Evolutionary conservation across 116 monocot species (phyloP).

Genomic region (Cymodocea nodosa): DNA sequence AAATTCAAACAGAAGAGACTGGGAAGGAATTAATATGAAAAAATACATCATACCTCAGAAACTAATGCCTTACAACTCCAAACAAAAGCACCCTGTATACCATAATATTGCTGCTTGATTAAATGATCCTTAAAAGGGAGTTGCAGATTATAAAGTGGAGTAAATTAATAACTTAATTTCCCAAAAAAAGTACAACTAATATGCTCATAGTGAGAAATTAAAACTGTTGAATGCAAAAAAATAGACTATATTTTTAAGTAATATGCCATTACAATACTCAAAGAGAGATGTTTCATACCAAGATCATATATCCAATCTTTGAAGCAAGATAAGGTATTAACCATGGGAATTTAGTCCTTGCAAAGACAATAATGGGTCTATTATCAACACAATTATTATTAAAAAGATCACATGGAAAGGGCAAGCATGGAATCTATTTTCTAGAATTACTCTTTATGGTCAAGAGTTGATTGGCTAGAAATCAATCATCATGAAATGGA

Average conservation of each 20-base stretch:
- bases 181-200: not conserved
- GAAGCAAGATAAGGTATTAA: not conserved
- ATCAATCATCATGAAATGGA: too few species aligned
- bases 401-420: too few species aligned
- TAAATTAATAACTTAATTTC: too few species aligned
- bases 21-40: not conserved
- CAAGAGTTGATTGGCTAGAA: too few species aligned
- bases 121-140: not conserved
- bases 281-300: too few species aligned
- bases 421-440: too few species aligned
- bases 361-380: too few species aligned
- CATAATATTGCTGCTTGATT: not conserved
- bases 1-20: not conserved
- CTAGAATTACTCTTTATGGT: too few species aligned
- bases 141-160: too few species aligned
- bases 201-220: not conserved
- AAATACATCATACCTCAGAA: constrained; percentile 42
- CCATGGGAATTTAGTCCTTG: not conserved
- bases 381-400: too few species aligned
- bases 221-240: not conserved
- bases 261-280: too few species aligned
- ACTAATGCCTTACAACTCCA: constrained; percentile 89
- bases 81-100: constrained; percentile 67
- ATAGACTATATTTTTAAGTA: too few species aligned
- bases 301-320: not conserved